Evolutionary conservation across 371 early-diverging fungal genomes (phyloP).

Genomic region (Lichtheimia ramosa): DNA sequence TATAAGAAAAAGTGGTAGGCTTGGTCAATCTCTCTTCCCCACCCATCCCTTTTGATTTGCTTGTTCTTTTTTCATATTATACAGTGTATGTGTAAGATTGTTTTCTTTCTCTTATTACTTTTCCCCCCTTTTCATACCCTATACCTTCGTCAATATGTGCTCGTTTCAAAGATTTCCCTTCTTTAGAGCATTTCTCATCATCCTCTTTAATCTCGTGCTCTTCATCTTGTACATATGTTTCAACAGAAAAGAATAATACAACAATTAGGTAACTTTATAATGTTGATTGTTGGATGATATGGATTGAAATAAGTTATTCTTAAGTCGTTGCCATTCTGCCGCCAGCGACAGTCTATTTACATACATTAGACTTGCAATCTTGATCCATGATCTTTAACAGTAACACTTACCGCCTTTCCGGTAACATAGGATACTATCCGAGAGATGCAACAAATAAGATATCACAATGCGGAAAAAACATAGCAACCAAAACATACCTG

Average conservation of each 20-base stretch:
- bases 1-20: not conserved
- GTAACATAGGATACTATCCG: constrained; percentile 57
- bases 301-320: not conserved
- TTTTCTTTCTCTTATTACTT: not conserved
- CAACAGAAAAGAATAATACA: too few species aligned
- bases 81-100: not conserved
- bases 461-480: not conserved
- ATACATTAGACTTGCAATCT: not conserved
- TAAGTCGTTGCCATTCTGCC: not conserved
- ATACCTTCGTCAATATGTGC: too few species aligned
- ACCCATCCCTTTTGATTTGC: not conserved
- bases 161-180: too few species aligned
- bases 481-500: constrained; percentile 33
- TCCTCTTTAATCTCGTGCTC: too few species aligned
- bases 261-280: too few species aligned
- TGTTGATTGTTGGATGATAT: too few species aligned
- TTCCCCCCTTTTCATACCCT: too few species aligned
- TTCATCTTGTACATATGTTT: too few species aligned
- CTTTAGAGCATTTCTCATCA: too few species aligned
- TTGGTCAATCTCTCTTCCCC: not conserved
- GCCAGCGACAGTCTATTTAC: not conserved
- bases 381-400: too few species aligned
- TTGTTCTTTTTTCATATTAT: not conserved
- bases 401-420: constrained; percentile 51
- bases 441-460: constrained; percentile 5